Percentiles rank a stretch among this genome's conserved stretches.
Conservation (phyloP, 2,329 filamentous ascomycete genomes). For the Fusarium verticillioides region DNA sequence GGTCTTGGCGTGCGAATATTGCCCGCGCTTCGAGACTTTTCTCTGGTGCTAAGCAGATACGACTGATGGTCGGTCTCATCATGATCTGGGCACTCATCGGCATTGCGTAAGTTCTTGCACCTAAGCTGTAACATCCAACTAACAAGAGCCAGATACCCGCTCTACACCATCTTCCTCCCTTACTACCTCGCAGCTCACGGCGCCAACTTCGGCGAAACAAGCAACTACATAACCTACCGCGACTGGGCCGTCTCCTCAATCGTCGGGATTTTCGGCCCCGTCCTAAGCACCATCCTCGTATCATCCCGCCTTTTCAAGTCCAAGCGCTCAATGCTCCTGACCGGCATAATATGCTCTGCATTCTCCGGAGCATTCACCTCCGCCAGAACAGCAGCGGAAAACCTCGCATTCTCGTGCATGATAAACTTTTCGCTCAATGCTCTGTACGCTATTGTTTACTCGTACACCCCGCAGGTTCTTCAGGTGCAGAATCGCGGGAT, state of each 20-base stretch:
- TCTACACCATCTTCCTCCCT: background rate
- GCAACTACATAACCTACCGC: background rate
- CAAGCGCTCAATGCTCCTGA: background rate
- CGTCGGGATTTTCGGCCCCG: background rate
- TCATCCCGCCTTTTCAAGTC: background rate
- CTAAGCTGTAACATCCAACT: too few species aligned
- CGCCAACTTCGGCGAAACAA: background rate
- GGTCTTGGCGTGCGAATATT: background rate
- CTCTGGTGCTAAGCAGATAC: background rate
- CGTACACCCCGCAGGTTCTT: background rate
- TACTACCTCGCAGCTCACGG: background rate
- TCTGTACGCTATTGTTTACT: background rate
- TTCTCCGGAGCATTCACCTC: background rate
- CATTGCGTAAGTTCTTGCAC: background rate
- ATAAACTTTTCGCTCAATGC: background rate
- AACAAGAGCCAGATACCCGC: background rate
- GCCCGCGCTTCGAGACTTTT: background rate
- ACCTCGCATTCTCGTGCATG: slow-evolving; percentile 1
- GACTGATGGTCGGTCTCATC: background rate
- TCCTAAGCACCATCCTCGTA: background rate
- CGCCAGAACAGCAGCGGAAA: background rate
- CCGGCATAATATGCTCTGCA: background rate
- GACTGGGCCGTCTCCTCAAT: background rate
- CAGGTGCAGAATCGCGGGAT: slow-evolving; percentile 1
- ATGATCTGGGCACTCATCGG: background rate